Evolutionary conservation across 371 early-diverging fungal species (phyloP), one percentile per base, ranked within the genome.

Genomic region (Massospora cicadina): DNA sequence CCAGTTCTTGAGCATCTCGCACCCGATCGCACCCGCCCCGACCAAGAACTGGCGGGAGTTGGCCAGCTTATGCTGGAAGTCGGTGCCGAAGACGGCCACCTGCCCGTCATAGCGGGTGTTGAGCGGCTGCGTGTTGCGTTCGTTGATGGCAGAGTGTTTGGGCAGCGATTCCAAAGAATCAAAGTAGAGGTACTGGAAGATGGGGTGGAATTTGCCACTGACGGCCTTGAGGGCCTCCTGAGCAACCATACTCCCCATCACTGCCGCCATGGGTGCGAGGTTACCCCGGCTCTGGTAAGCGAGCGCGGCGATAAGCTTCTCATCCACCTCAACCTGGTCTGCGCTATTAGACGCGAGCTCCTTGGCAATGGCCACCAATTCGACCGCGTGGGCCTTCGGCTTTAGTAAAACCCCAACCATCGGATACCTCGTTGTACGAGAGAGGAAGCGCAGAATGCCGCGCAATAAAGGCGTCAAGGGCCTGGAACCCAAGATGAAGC

Each of bases 1-100:
- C 90, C 98, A 95, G 77, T 99, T 99, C 81, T 99, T 99, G 60
- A 99, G 81, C 94, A 99, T 98, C 76, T 99, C 99, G 78, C 99
- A 99, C 60, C 99, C 99, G 74, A 99, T 99, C 3, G 99, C 99
- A 59, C 99, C 99, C 55, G 99, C 89, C 60, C 99, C 99, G 33
- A 99, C 98, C 33, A 99, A 58, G 25, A 69, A 99, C 70, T 95
- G 83, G 62, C 87, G 84, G 54, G 84, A 77, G 72, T 94, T 88
- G 24, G 86, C 81, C 60, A 99, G 77, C 72, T 83, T 87, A 59
- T 89, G 79, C 71, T 96, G 90, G 81, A 91, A 93, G 57, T 83
- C 83, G 61, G 78, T 77, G 56, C 99, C 99, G 79, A 98, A 95
- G 26, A 98, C 93, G 30, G 92, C 91, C 67, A 93, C 84, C 73